Evolutionary conservation across 2,329 filamentous ascomycete species (phyloP), one percentile per base, ranked within the genome.

Genomic region (Aspergillus arachidicola): DNA sequence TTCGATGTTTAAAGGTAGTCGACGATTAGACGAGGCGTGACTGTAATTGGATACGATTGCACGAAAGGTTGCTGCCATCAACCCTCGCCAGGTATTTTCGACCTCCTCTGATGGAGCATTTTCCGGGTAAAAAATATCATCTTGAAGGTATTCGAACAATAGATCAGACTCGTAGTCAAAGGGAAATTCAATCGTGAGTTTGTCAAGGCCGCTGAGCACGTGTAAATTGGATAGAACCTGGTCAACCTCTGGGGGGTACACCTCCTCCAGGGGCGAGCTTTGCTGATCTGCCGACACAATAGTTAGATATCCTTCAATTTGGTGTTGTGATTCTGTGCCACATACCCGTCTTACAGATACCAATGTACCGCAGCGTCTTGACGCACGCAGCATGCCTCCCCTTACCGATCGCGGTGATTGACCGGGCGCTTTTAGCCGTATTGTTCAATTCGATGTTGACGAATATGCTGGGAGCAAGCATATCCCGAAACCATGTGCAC

Each of bases 341-440:
- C 55, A 32, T 19, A 57, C 55, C 7, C 16, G 26, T 19, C 41
- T 57, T 38, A 30, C 55, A 41, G 26, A 57, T 57, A 4, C 34
- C 55, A 14, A 57, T n/a, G 38, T 57, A 57, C 26, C 55, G 55
- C 55, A 57, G 55, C 55, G 43, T 38, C 26, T 45, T 41, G 16
- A 57, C 55, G 14, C 55, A 57, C 9, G n/a, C 21, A 46, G 34
- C 36, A 16, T 23, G 43, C 11, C 26, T 45, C 23, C 55, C 55
- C 9, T 45, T n/a, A 16, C 36, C 14, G 12, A 57, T 43, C 3
- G 55, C 23, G 4, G 28, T 28, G 11, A 57, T 45, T 23, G 55
- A 57, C 6, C 28, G 34, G 23, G 55, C 36, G 23, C 55, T 57
- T 19, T 57, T 57, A 1, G 11, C 0, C 23, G 54, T 57, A 26